Base-by-base conservation (phyloP, 148 eudicot genomes). In the Silene uniflora region DNA sequence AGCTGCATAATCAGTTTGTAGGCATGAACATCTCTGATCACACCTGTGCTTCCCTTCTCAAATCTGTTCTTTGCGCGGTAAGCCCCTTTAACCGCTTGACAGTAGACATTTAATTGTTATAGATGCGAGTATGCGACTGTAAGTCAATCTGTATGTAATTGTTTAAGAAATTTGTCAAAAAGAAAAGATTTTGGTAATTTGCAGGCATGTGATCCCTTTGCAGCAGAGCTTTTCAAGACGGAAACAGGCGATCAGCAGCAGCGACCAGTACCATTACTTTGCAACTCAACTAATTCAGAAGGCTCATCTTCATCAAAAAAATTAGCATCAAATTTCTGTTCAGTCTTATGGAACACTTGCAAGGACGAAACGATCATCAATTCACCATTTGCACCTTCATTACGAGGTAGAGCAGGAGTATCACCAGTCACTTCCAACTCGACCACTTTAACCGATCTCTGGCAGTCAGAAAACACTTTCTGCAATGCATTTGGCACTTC, bases 151-250 rank as follows among this genome's bases (percentile, higher is more conserved):
- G 7, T 68, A 32, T 58, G 32, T 32, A 39, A 55, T 46, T 69
- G 61, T 70, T 60, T 3, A 69, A 22, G 10, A 61, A 39, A 14
- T 23, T 11, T 11, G 14, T 10, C 2, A 42, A 23, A 49, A 11
- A 25, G 17, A 17, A 32, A 21, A 67, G 62, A 25, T 17, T 39
- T 49, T 74, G 61, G 62, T 47, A 27, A 11, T 46, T 67, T 75
- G 81, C 93, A 94, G 98, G 83, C 83, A 21, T 94, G 98, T 70
- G 98, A 94, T 86, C 93, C 88, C 19, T 94, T 86, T 77, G 83
- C 98, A 64, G 93, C 92, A 49, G 89, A 88, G 42, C 81, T 95
- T 61, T 90, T 81, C 79, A 61, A 68, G 55, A 80, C 77, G 9
- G 75, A 80, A 61, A 79, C 93, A 23, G 84, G 77, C 32, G 11